Evolutionary conservation across 257 asterid species (phyloP), one percentile per base, ranked within the genome.

Genomic region (Salvia miltiorrhiza): DNA sequence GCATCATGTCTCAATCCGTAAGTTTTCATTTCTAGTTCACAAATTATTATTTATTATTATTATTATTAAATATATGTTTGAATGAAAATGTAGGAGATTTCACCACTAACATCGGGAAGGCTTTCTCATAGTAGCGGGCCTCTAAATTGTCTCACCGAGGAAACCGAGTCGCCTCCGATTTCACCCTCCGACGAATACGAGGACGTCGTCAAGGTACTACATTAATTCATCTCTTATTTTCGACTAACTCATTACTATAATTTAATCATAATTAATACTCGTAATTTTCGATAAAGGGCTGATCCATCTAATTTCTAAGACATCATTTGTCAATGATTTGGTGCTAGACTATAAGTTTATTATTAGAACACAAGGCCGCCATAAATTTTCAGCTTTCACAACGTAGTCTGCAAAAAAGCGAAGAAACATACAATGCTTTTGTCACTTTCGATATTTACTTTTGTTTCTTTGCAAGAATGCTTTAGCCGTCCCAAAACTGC

Each of bases 51-150:
- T 9, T 7, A 2, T 37, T 2, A 0, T 37, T 32, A 9, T 5
- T 16, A 9, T n/a, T 9, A 24, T 47, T 53, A 41, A 37, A 26
- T 0, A 44, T 44, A 56, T 35, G 20, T 43, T 23, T 39, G 35
- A 59, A 1, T 65, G 63, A 14, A 76, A 50, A 62, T 73, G 82
- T 73, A 94, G 96, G 98, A 91, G 71, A 86, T 94, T 65, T 94
- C 99, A 23, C 99, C 99, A 5, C 70, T 94, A 57, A 94, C 99
- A 12, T 94, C 99, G 1, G 99, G 99, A 16, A 89, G 99, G 84
- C 82, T 94, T 14, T 94, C 99, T 0, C 97, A 94, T n/a, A 89
- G 99, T 32, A 94, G 99, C 63, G 99, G 97, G 24, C 96, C 98
- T 5, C 72, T 89, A 39, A 94, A 89, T 16, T 94, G 92, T 12